Evolutionary conservation across 2,329 filamentous ascomycete species (phyloP).

Genomic region (Cadophora sp.): DNA sequence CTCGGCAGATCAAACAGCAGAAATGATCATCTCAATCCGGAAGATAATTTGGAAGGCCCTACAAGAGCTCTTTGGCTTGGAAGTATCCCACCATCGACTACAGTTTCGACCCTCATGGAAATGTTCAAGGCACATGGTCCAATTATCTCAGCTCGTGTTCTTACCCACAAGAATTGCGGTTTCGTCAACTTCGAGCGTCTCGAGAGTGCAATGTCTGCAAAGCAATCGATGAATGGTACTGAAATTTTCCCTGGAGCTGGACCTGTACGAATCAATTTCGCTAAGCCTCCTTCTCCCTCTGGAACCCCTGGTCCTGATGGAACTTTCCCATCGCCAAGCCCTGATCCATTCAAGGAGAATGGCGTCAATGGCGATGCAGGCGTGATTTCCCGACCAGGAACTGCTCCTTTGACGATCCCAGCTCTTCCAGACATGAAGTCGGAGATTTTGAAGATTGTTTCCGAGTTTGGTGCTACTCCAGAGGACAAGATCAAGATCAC

Average conservation of each 20-base stretch:
- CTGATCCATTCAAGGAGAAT: constrained; percentile 76
- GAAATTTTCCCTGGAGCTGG: constrained; percentile 98
- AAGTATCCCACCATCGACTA: constrained; percentile 96
- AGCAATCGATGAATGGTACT: constrained; percentile 88
- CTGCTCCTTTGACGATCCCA: constrained; percentile 69
- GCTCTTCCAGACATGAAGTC: constrained; percentile 78
- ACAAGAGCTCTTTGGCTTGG: constrained; percentile 96
- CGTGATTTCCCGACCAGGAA: constrained; percentile 49
- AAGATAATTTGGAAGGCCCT: constrained; percentile 88
- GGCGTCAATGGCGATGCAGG: constrained; percentile 47
- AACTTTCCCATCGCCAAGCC: constrained; percentile 87
- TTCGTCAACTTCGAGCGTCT: constrained; percentile 97
- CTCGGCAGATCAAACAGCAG: constrained; percentile 70
- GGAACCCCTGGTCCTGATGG: constrained; percentile 90
- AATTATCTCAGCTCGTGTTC: constrained; percentile 88
- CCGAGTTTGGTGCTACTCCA: constrained; percentile 83
- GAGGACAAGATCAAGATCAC: constrained; percentile 79
- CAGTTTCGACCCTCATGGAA: constrained; percentile 89
- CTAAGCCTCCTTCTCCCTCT: constrained; percentile 90
- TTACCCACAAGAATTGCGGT: constrained; percentile 98
- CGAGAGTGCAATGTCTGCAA: constrained; percentile 90
- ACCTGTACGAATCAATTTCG: constrained; percentile 94
- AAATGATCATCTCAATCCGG: constrained; percentile 72
- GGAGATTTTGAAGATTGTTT: constrained; percentile 86
- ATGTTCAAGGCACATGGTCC: constrained; percentile 95